A percentile compares a stretch with the other conserved stretches of the same genome.
phyloP scores from a whole-genome alignment of 1,284 basidiomycete species.

The Fomes fomentarius region DNA sequence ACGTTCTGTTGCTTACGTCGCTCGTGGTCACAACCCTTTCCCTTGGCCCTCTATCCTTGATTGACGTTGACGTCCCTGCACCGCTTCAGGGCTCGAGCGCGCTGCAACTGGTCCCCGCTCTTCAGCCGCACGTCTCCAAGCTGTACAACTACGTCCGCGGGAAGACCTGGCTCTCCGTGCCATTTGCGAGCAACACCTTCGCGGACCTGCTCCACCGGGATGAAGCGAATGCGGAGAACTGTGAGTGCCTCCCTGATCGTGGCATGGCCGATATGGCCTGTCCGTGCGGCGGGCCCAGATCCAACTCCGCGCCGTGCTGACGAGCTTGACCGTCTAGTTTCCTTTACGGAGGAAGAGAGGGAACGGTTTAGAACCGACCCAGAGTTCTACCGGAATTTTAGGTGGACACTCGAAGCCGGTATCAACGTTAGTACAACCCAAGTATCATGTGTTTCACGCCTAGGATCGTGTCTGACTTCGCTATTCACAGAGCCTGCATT shows the following conservation, averaged over 20 bases:
- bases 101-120: slow-evolving; percentile 62
- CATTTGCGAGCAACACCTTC: slow-evolving; percentile 47
- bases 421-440: slow-evolving; percentile 48
- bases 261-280: too few relatives aligned
- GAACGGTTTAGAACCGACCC: slow-evolving; percentile 48
- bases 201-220: slow-evolving; percentile 41
- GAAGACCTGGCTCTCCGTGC: slow-evolving; percentile 61
- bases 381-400: slow-evolving; percentile 51
- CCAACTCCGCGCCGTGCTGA: too few relatives aligned
- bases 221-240: slow-evolving; percentile 44
- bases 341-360: slow-evolving; percentile 62
- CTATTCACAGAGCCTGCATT: slow-evolving; percentile 45
- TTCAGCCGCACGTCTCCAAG: slow-evolving; percentile 55
- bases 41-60: neutral
- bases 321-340: slow-evolving; percentile 22
- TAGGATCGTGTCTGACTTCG: neutral
- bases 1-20: too few relatives aligned
- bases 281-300: too few relatives aligned
- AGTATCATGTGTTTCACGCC: neutral
- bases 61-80: neutral
- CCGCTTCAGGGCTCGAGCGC: slow-evolving; percentile 59
- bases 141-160: slow-evolving; percentile 63
- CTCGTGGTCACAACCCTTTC: too few relatives aligned
- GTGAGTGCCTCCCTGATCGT: slow-evolving; percentile 36
- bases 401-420: slow-evolving; percentile 51